Evolutionary conservation across 2,329 filamentous ascomycete genomes (phyloP), one percentile per base, ranked within the genome.

Genomic region (Aspergillus spinulosporus): DNA sequence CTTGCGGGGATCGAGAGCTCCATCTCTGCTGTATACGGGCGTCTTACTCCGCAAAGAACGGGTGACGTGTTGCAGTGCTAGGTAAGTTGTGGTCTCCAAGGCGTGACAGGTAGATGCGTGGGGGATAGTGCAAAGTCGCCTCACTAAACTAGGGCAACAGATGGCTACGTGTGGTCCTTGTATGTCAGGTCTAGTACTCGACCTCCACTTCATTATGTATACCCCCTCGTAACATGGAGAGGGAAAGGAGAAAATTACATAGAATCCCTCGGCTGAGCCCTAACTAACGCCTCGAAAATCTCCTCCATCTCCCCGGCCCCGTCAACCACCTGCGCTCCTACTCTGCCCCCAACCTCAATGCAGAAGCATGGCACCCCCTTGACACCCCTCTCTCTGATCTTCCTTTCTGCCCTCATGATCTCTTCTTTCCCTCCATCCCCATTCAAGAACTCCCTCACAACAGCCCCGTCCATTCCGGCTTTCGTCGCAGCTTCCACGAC

Each of bases 321-420:
- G 14, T 54, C 52, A 3, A 57, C 15, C 26, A 59, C 52, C 15
- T 56, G 26, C 39, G 56, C n/a, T 1, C 43, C 21, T 21, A 21
- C 21, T 21, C 21, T 21, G 21, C 21, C 9, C 34, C 34, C 34
- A 12, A 12, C 58, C 2, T 58, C 63, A 43, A 66, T 59, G 12
- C 56, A 43, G 49, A 59, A 66, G 57, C 59, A 55, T 11, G 63
- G 63, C 12, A 66, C 64, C 1, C 62, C 62, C 21, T 53, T 12
- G 7, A 61, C 14, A 3, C 61, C 63, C 1, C 31, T 32, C 3
- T 49, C 53, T 21, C 62, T 52, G 1, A 45, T 43, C 50, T 14
- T 15, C 14, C 15, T 54, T 15, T 34, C 6, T 11, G 5, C 31
- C 31, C 44, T 60, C 36, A 61, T 51, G 3, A 15, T 26, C 39